These are phyloP conservation scores for Penicillium flavigenum DNA, from an alignment of 495 filamentous ascomycete genomes.

Conservation along the genomic window DNA sequence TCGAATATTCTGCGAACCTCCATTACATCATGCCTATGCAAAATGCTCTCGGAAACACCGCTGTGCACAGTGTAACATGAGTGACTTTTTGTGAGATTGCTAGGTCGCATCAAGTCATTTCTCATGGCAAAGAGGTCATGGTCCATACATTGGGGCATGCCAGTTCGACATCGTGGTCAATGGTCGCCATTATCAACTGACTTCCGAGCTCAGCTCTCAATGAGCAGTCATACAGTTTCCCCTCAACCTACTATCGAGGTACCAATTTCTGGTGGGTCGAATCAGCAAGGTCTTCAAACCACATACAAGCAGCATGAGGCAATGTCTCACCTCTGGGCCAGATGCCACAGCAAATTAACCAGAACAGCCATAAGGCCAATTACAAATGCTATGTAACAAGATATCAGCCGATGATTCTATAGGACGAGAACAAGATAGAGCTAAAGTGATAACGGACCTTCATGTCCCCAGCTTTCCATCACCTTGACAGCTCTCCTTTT, in stretches of 20 bases:
- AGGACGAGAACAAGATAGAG: background rate
- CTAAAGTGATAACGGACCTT: slow-evolving; percentile 29
- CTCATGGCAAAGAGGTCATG: background rate
- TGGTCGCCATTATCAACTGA: background rate
- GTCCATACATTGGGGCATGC: background rate
- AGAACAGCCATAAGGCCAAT: slow-evolving; percentile 1
- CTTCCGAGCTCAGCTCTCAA: background rate
- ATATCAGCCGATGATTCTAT: background rate
- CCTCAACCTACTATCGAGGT: background rate
- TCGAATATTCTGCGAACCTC: background rate
- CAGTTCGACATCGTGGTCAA: background rate
- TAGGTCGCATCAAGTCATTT: background rate
- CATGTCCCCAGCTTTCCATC: slow-evolving; percentile 18
- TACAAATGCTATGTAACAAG: background rate
- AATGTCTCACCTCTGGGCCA: background rate
- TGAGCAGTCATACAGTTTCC: background rate
- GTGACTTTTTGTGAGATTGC: background rate
- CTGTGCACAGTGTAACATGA: background rate
- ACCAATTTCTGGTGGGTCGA: background rate
- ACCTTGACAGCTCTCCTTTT: slow-evolving; percentile 16
- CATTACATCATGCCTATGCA: background rate
- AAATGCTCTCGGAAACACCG: background rate
- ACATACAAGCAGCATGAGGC: background rate
- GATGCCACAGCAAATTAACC: slow-evolving; percentile 6
- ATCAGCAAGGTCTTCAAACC: background rate